Conservation (phyloP, 139 green algal genomes). For the Chlamydomonas urium region DNA sequence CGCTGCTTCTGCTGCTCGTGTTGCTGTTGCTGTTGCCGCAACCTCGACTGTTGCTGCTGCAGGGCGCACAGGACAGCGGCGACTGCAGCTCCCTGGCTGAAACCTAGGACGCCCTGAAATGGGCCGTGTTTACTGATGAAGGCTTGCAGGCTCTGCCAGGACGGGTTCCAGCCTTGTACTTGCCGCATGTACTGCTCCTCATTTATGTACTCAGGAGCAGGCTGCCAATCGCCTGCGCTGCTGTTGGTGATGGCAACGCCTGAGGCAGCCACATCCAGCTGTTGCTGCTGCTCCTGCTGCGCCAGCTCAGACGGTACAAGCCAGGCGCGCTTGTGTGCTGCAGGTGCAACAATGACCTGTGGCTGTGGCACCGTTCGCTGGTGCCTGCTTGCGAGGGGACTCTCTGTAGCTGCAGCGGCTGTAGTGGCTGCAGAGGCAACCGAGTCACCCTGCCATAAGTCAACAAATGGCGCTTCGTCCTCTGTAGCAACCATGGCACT, state of each 20-base stretch:
- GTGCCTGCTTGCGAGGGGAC: neutral
- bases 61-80: constrained; percentile 35
- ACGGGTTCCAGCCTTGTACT: constrained; percentile 59
- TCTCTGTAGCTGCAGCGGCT: neutral
- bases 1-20: neutral
- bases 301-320: constrained; percentile 37
- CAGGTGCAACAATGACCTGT: neutral
- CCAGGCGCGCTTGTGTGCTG: constrained; percentile 34
- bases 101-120: constrained; percentile 82
- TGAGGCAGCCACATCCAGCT: neutral
- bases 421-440: neutral
- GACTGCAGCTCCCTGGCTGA: constrained; percentile 61
- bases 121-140: constrained; percentile 42
- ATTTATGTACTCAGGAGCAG: constrained; percentile 27
- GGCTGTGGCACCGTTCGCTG: neutral
- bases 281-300: constrained; percentile 7
- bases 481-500: neutral
- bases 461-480: neutral
- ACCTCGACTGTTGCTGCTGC: constrained; percentile 27
- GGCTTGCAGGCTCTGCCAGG: constrained; percentile 26
- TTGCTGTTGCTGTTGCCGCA: constrained; percentile 16
- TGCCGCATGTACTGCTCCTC: constrained; percentile 52
- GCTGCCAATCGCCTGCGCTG: constrained; percentile 14
- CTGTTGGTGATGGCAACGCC: neutral
- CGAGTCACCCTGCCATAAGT: neutral